These are phyloP conservation scores for Coemansia sp. DNA, from an alignment of 192 early-diverging fungal species.

Conservation along the genomic window DNA sequence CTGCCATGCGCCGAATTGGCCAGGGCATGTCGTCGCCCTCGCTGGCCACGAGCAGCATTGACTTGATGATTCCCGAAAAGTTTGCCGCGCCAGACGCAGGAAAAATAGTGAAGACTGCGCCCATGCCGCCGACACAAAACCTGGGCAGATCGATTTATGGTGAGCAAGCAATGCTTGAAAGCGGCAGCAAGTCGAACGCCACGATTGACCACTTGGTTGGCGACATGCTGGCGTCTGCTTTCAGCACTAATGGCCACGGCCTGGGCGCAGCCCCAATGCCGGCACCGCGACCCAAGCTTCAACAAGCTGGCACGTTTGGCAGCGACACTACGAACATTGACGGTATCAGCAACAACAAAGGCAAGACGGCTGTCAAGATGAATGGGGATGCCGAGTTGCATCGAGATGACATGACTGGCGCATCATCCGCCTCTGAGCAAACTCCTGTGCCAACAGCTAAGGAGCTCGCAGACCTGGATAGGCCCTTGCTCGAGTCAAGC, in stretches of 20 bases:
- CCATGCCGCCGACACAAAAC: not conserved
- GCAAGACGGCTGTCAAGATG: not conserved
- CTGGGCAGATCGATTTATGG: constrained; percentile 17
- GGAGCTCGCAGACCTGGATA: not conserved
- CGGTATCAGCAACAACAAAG: not conserved
- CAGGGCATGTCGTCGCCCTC: not conserved
- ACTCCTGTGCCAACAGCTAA: not conserved
- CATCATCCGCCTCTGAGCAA: not conserved
- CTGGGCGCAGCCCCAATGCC: not conserved
- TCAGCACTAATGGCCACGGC: constrained; percentile 2
- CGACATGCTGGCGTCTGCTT: constrained; percentile 20
- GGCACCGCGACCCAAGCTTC: not conserved
- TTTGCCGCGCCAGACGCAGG: not conserved
- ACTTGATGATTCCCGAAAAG: constrained; percentile 15
- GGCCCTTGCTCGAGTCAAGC: constrained; percentile 7
- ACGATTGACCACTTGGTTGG: constrained; percentile 25
- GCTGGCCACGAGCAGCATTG: constrained; percentile 3
- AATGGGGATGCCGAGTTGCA: no score
- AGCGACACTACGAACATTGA: not conserved
- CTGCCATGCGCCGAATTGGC: not conserved
- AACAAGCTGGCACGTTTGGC: not conserved
- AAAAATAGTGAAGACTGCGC: constrained; percentile 1
- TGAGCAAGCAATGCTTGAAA: not conserved
- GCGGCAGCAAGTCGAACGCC: not conserved
- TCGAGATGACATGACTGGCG: not conserved